Evolutionary conservation across 2,329 filamentous ascomycete genomes (phyloP).

Genomic region (Paracoccidioides lutzii): DNA sequence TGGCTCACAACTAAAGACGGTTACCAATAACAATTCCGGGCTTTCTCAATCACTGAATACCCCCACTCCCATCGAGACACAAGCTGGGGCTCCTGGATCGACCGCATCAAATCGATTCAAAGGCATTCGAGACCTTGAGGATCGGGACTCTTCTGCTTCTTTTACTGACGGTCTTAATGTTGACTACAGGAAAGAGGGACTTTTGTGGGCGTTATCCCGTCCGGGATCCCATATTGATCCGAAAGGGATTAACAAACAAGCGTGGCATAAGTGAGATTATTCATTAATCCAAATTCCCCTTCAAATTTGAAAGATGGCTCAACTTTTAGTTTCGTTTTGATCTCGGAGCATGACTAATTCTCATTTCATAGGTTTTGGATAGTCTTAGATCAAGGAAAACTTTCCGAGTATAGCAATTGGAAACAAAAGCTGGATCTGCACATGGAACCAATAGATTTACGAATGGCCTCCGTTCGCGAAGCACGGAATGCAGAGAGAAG

Average conservation of each 20-base stretch:
- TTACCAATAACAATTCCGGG: conserved; percentile 36
- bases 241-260: conserved; percentile 87
- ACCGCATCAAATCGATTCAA: conserved; percentile 56
- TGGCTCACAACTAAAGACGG: conserved; percentile 50
- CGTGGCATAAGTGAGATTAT: conserved; percentile 81
- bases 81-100: conserved; percentile 15
- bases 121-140: conserved; percentile 83
- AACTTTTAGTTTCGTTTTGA: neutral
- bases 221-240: conserved; percentile 92
- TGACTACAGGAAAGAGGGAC: conserved; percentile 76
- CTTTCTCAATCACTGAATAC: conserved; percentile 29
- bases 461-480: conserved; percentile 93
- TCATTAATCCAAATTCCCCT: too few relatives aligned
- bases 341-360: conserved; percentile 4
- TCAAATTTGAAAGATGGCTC: neutral
- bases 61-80: conserved; percentile 18
- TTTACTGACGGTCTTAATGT: conserved; percentile 44
- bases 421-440: conserved; percentile 93
- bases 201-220: conserved; percentile 86
- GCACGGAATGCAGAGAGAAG: conserved; percentile 85
- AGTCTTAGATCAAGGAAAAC: conserved; percentile 86
- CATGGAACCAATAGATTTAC: conserved; percentile 93
- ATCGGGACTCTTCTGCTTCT: conserved; percentile 51
- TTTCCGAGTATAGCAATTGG: conserved; percentile 99
- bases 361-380: conserved; percentile 71